Evolutionary conservation across 768 basidiomycete species (phyloP).

Genomic region (Suillus decipiens): DNA sequence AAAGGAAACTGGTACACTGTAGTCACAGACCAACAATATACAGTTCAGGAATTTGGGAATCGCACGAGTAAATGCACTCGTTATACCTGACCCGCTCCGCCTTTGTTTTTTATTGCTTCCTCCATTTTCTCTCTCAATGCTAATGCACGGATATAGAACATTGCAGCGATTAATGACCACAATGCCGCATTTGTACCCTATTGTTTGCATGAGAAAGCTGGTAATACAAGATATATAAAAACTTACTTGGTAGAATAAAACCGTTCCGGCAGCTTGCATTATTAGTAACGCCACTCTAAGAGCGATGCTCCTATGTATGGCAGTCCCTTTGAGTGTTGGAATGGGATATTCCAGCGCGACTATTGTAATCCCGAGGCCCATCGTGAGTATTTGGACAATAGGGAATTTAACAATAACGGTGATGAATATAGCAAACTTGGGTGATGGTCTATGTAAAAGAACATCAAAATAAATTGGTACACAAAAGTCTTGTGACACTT

Average conservation of each 20-base stretch:
- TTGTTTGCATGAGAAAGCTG: neutral
- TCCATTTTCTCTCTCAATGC: constrained; percentile 68
- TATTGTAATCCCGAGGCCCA: constrained; percentile 59
- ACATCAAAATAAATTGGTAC: constrained; percentile 5
- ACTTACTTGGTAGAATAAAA: constrained; percentile 78
- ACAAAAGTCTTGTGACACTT: constrained; percentile 31
- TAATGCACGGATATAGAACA: constrained; percentile 68
- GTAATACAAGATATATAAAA: neutral
- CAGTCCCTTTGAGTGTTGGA: constrained; percentile 52
- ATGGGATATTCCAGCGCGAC: constrained; percentile 74
- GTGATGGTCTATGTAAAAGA: constrained; percentile 50
- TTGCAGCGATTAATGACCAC: constrained; percentile 73
- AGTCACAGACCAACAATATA: neutral
- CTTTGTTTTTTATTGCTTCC: constrained; percentile 64
- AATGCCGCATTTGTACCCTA: constrained; percentile 85
- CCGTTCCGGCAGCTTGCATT: constrained; percentile 60
- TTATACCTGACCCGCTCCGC: constrained; percentile 59
- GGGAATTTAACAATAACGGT: constrained; percentile 77
- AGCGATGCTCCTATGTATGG: constrained; percentile 66
- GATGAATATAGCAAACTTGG: constrained; percentile 63
- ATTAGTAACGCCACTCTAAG: constrained; percentile 63
- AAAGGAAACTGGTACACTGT: neutral
- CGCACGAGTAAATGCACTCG: constrained; percentile 5
- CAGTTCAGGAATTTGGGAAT: neutral
- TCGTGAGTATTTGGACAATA: constrained; percentile 67